Base-by-base conservation (phyloP, 2,329 filamentous ascomycete genomes). In the Diaporthe vexans region DNA sequence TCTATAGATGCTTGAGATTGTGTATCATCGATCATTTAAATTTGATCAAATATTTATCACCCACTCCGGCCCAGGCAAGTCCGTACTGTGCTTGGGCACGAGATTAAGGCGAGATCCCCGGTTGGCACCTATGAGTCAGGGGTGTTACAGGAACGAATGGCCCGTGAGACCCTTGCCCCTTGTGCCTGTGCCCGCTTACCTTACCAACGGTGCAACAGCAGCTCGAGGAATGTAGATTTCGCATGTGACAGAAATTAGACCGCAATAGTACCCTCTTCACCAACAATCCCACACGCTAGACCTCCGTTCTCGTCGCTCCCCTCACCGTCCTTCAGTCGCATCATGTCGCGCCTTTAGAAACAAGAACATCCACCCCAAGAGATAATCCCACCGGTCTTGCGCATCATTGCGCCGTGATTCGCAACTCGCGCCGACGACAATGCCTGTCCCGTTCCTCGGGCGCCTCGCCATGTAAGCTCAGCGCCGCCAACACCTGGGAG, bases 361-460 rank as follows among this genome's bases (percentile, higher is more conserved):
- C 21, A 69, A 21, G 21, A n/a, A n/a, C 10, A 9, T 15, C 37
- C 37, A 29, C 26, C 29, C 24, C 21, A 24, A 52, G 6, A 46
- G 15, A 52, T 52, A n/a, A 52, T 37, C 61, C 29, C 3, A 51
- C 29, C 26, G 61, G 29, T 21, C 37, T 52, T 15, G 61, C 46
- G 61, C 61, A 26, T 52, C 33, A 54, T 69, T 35, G 54, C 58
- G 52, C 54, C 24, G 21, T 37, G 33, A 54, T 19, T 33, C 65
- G 51, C 57, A 46, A 17, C 57, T 21, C 48, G 48, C 69, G 59
- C 69, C 57, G 81, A 73, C 33, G 81, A 73, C n/a, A 69, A 90
- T 90, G 88, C 83, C 88, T 67, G 83, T 89, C 67, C 88, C 87
- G 11, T 89, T 90, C 76, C 81, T 89, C 43, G 88, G 88, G 71